Percentiles rank a stretch among this genome's conserved stretches.
These are phyloP conservation scores for Dactylellina haptotyla DNA, from an alignment of 2,329 filamentous ascomycete genomes.

Conservation along the genomic window DNA sequence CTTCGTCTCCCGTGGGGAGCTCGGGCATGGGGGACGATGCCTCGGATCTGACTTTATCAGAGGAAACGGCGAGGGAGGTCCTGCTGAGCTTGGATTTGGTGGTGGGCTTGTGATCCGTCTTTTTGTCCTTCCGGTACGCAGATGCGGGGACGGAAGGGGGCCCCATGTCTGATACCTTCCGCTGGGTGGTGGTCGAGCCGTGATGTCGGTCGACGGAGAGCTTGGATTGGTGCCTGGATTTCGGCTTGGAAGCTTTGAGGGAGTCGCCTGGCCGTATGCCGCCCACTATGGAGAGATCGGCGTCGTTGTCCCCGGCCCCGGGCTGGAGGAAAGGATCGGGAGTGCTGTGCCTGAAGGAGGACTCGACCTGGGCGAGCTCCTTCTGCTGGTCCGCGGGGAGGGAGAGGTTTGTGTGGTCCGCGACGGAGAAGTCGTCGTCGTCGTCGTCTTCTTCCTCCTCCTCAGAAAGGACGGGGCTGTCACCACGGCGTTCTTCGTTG, in stretches of 20 bases:
- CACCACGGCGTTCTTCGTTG: slow-evolving; percentile 18
- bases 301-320: slow-evolving; percentile 29
- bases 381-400: slow-evolving; percentile 48
- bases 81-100: slow-evolving; percentile 35
- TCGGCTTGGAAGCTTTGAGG: not conserved
- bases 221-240: slow-evolving; percentile 6
- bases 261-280: slow-evolving; percentile 43
- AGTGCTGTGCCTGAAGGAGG: slow-evolving; percentile 46
- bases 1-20: slow-evolving; percentile 30
- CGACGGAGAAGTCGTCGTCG: slow-evolving; percentile 28
- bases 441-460: slow-evolving; percentile 11
- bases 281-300: slow-evolving; percentile 50
- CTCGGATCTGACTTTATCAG: slow-evolving; percentile 22
- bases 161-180: slow-evolving; percentile 38
- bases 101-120: slow-evolving; percentile 23
- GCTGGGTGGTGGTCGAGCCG: not conserved
- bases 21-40: slow-evolving; percentile 43
- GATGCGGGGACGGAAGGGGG: slow-evolving; percentile 21
- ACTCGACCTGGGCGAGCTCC: slow-evolving; percentile 48
- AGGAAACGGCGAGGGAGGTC: slow-evolving; percentile 29
- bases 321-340: slow-evolving; percentile 44
- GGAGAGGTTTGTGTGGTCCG: slow-evolving; percentile 43
- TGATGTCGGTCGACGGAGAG: slow-evolving; percentile 11
- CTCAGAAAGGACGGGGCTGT: not conserved
- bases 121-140: slow-evolving; percentile 26